Conservation (phyloP, 129 eudicot genomes). For the Tagetes erecta region DNA sequence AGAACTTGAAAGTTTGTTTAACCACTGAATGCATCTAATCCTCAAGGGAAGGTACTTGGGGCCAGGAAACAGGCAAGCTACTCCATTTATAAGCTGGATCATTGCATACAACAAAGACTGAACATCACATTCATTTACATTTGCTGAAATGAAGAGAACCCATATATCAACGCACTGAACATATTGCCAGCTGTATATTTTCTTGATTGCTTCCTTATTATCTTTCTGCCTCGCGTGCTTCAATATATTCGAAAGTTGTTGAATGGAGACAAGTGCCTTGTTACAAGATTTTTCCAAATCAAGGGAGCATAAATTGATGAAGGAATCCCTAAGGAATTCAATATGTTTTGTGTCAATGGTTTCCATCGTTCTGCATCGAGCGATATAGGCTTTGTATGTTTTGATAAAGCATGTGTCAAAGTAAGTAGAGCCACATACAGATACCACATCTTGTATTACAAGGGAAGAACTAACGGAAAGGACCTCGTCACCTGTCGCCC, state of each 20-base stretch:
- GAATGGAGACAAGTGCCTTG: constrained; percentile 58
- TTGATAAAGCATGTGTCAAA: constrained; percentile 68
- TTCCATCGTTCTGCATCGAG: constrained; percentile 60
- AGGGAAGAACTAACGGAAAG: constrained; percentile 64
- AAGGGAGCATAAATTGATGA: constrained; percentile 68
- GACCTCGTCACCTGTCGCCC: constrained; percentile 78
- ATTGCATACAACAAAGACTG: constrained; percentile 47
- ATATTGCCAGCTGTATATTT: constrained; percentile 86
- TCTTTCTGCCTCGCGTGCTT: constrained; percentile 48
- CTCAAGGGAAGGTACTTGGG: constrained; percentile 77
- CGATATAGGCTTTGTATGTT: constrained; percentile 58
- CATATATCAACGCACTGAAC: constrained; percentile 76
- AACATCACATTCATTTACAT: constrained; percentile 54
- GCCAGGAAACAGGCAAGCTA: constrained; percentile 66
- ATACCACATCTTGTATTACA: constrained; percentile 68
- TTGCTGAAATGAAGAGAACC: constrained; percentile 67
- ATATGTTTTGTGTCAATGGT: constrained; percentile 50
- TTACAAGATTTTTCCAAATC: constrained; percentile 66
- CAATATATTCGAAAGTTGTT: constrained; percentile 68
- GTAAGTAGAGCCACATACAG: constrained; percentile 47
- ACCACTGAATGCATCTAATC: constrained; percentile 77
- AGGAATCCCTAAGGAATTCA: constrained; percentile 58
- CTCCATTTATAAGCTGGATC: constrained; percentile 75
- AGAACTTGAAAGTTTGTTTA: constrained; percentile 68
- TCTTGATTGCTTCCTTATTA: constrained; percentile 70